Evolutionary conservation across 2,329 filamentous ascomycete species (phyloP), one percentile per base, ranked within the genome.

Genomic region (Fusarium phyllophilum): DNA sequence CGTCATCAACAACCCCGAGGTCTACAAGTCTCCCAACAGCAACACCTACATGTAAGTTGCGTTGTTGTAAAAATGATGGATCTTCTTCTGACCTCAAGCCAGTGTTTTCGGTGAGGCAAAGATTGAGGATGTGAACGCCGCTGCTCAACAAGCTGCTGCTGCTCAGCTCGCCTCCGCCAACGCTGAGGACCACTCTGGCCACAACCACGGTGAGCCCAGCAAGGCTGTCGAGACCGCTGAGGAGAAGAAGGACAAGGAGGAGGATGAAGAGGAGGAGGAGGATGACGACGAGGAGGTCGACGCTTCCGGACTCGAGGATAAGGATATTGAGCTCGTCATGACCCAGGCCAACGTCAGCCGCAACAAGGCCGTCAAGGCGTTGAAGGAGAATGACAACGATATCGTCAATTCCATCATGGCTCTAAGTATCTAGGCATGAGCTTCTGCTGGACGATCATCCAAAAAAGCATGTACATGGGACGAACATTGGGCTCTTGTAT

Each of bases 331-430:
- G 86, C 91, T 99, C 68, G 96, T 99, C 85, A 98, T 98, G 94
- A 94, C 94, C 79, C 96, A 99, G 87, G 96, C 96, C 80, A 96
- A 89, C 81, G 97, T 99, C 80, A 97, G 94, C 79, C 91, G 96
- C 85, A 98, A 97, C 88, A 98, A 98, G 91, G 96, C 96, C 72
- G 91, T 99, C 88, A 99, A 98, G 88, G 96, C 97, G 65, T 90
- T 99, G 83, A 95, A 95, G 89, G 96, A 98, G 89, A 99, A 99
- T 84, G 96, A 98, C 87, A 98, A 98, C 82, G 96, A 99, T 84
- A 99, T 99, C 87, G 96, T 99, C 89, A 99, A 99, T 90, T 98
- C 96, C 80, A 99, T 99, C 88, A 99, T 99, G 96, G 95, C 96
- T 79, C 88, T 99, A 84, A 95, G 93, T 88, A 92, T 94, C 89